Conservation (phyloP, 495 filamentous ascomycete species). For the Barbatosphaeria neglecta region DNA sequence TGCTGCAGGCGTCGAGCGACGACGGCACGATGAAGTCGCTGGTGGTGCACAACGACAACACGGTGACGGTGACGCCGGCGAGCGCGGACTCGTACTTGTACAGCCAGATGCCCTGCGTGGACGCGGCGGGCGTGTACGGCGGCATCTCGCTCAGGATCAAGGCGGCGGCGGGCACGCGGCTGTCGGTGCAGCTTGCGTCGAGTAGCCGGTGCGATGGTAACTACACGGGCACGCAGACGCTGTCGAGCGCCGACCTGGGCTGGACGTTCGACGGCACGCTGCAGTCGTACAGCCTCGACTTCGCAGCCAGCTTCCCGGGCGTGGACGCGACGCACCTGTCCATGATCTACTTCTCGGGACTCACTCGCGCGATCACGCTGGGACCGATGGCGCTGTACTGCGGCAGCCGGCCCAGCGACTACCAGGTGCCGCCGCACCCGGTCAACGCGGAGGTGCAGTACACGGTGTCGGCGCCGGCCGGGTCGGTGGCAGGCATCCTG, state of each 20-base stretch:
- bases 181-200: constrained; percentile 38
- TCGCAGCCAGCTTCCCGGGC: constrained; percentile 38
- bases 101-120: constrained; percentile 44
- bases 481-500: constrained; percentile 41
- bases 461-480: constrained; percentile 37
- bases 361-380: constrained; percentile 36
- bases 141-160: constrained; percentile 47
- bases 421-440: constrained; percentile 27
- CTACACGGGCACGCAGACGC: constrained; percentile 19
- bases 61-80: constrained; percentile 40
- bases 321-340: constrained; percentile 42
- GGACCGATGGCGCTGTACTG: constrained; percentile 53
- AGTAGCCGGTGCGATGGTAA: constrained; percentile 25
- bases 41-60: constrained; percentile 37
- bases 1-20: constrained; percentile 45
- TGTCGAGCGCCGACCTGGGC: constrained; percentile 37
- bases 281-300: constrained; percentile 48
- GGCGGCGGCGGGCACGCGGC: constrained; percentile 42
- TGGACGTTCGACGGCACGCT: constrained; percentile 52
- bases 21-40: constrained; percentile 49
- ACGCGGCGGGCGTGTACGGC: constrained; percentile 38
- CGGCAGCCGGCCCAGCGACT: constrained; percentile 38
- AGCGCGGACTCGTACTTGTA: constrained; percentile 45
- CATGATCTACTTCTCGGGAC: constrained; percentile 34
- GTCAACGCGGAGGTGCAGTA: constrained; percentile 9